phyloP scores from a whole-genome alignment of 1,139 yeast genomes.

The Geotrichum fermentans region DNA sequence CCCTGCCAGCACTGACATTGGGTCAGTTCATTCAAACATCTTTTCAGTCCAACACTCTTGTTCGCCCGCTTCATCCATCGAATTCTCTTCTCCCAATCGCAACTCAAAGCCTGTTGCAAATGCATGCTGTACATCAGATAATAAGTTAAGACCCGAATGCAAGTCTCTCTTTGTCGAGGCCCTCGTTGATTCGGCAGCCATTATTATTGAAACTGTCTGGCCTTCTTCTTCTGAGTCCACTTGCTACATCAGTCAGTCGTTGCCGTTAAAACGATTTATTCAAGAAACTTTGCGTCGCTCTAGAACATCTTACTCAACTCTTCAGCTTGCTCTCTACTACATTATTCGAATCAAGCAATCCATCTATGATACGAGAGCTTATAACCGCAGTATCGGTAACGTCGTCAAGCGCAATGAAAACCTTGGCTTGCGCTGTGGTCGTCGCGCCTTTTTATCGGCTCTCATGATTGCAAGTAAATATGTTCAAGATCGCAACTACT shows the following conservation, averaged over 20 bases:
- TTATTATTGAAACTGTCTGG: constrained; percentile 39
- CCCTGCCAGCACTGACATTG: constrained; percentile 12
- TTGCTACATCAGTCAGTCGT: constrained; percentile 24
- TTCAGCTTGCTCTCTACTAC: constrained; percentile 64
- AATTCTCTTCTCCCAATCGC: constrained; percentile 2
- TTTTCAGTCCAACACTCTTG: constrained; percentile 9
- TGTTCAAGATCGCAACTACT: constrained; percentile 65
- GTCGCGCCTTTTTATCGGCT: constrained; percentile 60
- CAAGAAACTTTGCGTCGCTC: constrained; percentile 66
- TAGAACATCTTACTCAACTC: constrained; percentile 57
- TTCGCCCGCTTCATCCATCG: constrained; percentile 14
- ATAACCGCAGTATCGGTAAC: constrained; percentile 11
- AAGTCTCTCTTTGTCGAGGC: constrained; percentile 31
- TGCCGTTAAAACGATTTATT: constrained; percentile 44
- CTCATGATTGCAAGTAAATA: constrained; percentile 67
- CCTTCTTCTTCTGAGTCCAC: constrained; percentile 24
- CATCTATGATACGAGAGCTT: constrained; percentile 15
- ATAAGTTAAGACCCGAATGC: constrained; percentile 12
- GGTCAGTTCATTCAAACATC: constrained; percentile 9
- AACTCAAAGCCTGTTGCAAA: not conserved
- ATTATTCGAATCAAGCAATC: constrained; percentile 45
- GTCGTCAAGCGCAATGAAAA: constrained; percentile 17
- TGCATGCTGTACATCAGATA: constrained; percentile 5
- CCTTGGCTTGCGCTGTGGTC: constrained; percentile 45
- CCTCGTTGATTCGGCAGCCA: constrained; percentile 37